Base-by-base conservation (phyloP, 1,284 basidiomycete genomes). In the Tylopilus sp. region DNA sequence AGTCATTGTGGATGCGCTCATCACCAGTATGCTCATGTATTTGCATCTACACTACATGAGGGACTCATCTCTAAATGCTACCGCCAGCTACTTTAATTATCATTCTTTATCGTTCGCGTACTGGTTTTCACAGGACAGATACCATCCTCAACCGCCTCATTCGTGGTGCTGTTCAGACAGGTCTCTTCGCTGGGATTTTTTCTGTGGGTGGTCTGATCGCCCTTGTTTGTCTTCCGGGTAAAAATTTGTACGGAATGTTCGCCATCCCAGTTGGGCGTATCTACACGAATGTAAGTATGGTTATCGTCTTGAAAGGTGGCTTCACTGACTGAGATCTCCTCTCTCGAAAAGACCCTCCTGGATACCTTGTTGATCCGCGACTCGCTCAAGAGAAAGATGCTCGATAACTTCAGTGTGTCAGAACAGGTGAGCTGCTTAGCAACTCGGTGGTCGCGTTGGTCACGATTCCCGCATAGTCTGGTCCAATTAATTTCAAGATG, bases 151-250 rank as follows among this genome's bases (percentile, higher is more conserved):
- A 82, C 66, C 79, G 80, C 41, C 73, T 86, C 4, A 85, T 85
- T 64, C 79, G 84, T 39, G 82, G 82, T 32, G 82, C 82, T 22
- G 72, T 86, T 32, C 85, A 85, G 65, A 86, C 85, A 1, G 80
- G 80, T 53, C 65, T 85, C 10, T 85, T 86, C 51, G 81, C 79
- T 3, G 79, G 77, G 0, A 73, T 86, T 9, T 86, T 86, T 68
- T 81, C 84, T 8, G 55, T 84, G 26, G 80, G 77, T 2, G 82
- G 84, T 65, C 63, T 86, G 41, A 77, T 84, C 56, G 74, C 78
- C 4, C 85, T 84, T 70, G 51, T 81, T 10, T 22, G 61, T 39
- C 44, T 68, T 15, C 77, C 74, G 3, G 59, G 41, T 12, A 74
- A 71, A 6, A 73, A 77, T 41, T 44, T 78, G 3, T 76, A 70